phyloP scores from a whole-genome alignment of 2,329 filamentous ascomycete genomes.

The Aureobasidium subglaciale region DNA sequence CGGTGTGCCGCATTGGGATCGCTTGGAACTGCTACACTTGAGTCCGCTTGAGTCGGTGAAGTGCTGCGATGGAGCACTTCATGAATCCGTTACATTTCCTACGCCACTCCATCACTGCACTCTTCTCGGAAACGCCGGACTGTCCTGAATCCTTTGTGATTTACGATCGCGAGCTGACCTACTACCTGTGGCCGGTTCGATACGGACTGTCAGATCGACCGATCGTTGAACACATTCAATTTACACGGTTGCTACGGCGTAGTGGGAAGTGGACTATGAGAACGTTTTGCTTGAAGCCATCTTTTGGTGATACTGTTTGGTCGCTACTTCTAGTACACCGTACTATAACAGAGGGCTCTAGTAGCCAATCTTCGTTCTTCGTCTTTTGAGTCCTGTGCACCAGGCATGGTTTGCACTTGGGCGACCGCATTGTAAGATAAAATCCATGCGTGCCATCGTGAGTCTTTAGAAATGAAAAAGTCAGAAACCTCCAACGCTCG shows the following conservation, averaged over 20 bases:
- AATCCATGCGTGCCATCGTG: neutral
- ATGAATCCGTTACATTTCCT: neutral
- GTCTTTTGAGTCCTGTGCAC: neutral
- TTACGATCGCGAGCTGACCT: no score
- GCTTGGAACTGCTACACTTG: neutral
- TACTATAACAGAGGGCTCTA: neutral
- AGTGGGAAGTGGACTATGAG: neutral
- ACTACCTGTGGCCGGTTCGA: neutral
- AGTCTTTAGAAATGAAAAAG: neutral
- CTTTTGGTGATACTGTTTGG: neutral
- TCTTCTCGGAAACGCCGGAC: neutral
- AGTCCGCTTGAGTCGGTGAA: neutral
- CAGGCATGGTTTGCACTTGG: neutral
- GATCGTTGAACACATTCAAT: neutral
- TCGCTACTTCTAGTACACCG: neutral
- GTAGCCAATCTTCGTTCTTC: neutral
- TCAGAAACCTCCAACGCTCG: neutral
- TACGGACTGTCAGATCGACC: neutral
- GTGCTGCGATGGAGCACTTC: neutral
- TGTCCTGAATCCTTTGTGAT: no score
- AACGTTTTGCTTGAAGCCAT: neutral
- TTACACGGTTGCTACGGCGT: neutral
- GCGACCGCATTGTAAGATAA: conserved; percentile 1
- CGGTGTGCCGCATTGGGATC: neutral
- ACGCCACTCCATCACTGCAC: neutral